These are phyloP conservation scores for Aspergillus tamarii DNA, from an alignment of 2,329 filamentous ascomycete species.

Conservation along the genomic window DNA sequence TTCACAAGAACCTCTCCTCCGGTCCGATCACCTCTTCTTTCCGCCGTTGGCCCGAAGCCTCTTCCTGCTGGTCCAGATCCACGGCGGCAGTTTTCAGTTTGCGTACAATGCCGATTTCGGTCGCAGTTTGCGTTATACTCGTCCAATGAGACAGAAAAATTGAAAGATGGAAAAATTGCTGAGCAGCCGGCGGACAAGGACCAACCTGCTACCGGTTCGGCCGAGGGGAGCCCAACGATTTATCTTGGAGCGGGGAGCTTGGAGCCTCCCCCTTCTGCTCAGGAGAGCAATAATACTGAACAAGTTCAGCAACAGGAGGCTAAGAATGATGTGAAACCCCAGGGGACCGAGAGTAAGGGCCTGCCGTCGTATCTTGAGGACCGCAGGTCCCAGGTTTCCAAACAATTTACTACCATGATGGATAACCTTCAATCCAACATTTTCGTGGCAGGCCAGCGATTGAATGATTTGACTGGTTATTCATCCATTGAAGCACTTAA, in stretches of 20 bases:
- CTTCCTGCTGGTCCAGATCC: slow-evolving; percentile 25
- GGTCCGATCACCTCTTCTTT: slow-evolving; percentile 26
- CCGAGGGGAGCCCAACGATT: slow-evolving; percentile 21
- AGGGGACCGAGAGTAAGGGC: slow-evolving; percentile 20
- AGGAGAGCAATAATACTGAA: slow-evolving; percentile 20
- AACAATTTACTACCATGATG: slow-evolving; percentile 74
- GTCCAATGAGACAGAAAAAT: slow-evolving; percentile 25
- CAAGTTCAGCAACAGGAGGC: slow-evolving; percentile 10
- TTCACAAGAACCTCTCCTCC: slow-evolving; percentile 28
- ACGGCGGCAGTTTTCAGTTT: slow-evolving; percentile 41
- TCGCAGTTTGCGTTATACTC: slow-evolving; percentile 32
- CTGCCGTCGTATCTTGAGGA: slow-evolving; percentile 43
- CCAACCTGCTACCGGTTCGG: slow-evolving; percentile 27
- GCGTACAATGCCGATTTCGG: slow-evolving; percentile 48
- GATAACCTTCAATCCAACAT: slow-evolving; percentile 85
- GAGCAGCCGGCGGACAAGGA: slow-evolving; percentile 12
- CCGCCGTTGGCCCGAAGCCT: slow-evolving; percentile 24
- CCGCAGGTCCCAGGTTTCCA: slow-evolving; percentile 60
- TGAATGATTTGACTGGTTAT: slow-evolving; percentile 96
- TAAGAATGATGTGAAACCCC: slow-evolving; percentile 7
- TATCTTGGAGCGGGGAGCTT: slow-evolving; percentile 27
- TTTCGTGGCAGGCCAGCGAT: slow-evolving; percentile 79
- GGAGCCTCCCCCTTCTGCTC: slow-evolving; percentile 16
- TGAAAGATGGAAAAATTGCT: slow-evolving; percentile 24
- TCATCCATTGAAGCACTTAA: slow-evolving; percentile 87